These are phyloP conservation scores for Pyronema omphalodes DNA, from an alignment of 495 filamentous ascomycete genomes.

Conservation along the genomic window DNA sequence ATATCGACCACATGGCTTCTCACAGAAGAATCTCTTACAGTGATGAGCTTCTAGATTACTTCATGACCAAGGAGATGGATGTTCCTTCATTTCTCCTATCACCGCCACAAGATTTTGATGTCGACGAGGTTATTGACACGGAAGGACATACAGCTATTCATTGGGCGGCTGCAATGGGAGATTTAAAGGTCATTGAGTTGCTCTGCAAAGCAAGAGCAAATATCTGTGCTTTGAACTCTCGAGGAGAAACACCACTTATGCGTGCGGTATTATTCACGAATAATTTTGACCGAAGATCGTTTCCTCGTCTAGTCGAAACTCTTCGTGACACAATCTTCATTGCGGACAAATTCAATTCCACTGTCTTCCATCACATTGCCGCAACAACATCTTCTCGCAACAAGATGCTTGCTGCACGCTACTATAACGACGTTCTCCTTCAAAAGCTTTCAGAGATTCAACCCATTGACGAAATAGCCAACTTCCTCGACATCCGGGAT, in stretches of 20 bases:
- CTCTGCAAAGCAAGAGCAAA: conserved; percentile 59
- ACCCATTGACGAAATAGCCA: conserved; percentile 38
- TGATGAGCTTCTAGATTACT: conserved; percentile 86
- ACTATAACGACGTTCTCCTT: conserved; percentile 82
- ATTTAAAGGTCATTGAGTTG: conserved; percentile 73
- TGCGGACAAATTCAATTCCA: conserved; percentile 57
- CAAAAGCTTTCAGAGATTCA: conserved; percentile 54
- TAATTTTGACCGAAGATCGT: conserved; percentile 76
- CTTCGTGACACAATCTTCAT: conserved; percentile 56
- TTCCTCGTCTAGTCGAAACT: conserved; percentile 60
- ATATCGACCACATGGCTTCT: conserved; percentile 52
- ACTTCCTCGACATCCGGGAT: conserved; percentile 56
- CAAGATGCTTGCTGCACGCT: conserved; percentile 66
- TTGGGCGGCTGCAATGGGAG: conserved; percentile 97
- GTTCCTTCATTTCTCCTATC: conserved; percentile 47
- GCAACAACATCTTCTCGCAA: conserved; percentile 59
- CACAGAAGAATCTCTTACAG: conserved; percentile 64
- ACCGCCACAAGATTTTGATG: conserved; percentile 64
- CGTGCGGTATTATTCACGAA: conserved; percentile 91
- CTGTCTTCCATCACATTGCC: conserved; percentile 82
- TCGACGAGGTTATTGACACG: conserved; percentile 75
- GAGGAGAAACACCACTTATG: conserved; percentile 87
- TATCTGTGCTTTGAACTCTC: conserved; percentile 45
- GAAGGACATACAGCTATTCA: conserved; percentile 80
- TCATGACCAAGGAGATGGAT: conserved; percentile 57